A percentile compares a stretch with the other conserved stretches of the same genome.
These are phyloP conservation scores for Rubia occidens DNA, from an alignment of 305 asterid species.

Conservation along the genomic window DNA sequence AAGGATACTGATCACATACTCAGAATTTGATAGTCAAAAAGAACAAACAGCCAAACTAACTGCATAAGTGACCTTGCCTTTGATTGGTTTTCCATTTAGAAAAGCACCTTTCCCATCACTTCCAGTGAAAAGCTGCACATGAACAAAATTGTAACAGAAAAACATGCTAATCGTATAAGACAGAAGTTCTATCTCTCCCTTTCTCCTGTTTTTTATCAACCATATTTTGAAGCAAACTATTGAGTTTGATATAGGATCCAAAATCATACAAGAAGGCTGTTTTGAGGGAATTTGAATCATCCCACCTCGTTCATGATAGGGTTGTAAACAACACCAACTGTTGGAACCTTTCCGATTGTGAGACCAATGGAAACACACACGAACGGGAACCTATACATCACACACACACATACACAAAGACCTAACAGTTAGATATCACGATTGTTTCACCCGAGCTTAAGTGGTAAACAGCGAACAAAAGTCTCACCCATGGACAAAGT, in stretches of 20 bases:
- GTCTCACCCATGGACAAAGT: slow-evolving; percentile 86
- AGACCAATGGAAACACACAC: slow-evolving; percentile 94
- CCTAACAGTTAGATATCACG: not conserved
- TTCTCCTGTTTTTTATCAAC: not conserved
- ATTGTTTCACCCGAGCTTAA: not conserved
- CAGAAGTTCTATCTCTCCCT: not conserved
- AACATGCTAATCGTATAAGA: not conserved
- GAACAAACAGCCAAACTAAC: slow-evolving; percentile 9
- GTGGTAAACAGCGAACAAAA: not conserved
- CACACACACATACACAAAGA: not conserved
- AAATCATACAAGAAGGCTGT: not conserved
- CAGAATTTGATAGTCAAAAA: slow-evolving; percentile 4
- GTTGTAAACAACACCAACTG: slow-evolving; percentile 84
- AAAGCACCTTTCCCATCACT: slow-evolving; percentile 73
- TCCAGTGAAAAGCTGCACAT: slow-evolving; percentile 73
- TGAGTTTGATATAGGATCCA: not conserved
- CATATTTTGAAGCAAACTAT: not conserved
- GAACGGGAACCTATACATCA: slow-evolving; percentile 68
- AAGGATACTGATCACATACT: slow-evolving; percentile 22
- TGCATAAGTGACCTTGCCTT: slow-evolving; percentile 34
- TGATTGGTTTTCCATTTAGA: slow-evolving; percentile 79
- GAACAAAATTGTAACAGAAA: not conserved
- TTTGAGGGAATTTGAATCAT: not conserved
- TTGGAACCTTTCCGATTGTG: slow-evolving; percentile 63
- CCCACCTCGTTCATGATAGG: slow-evolving; percentile 92